Conservation (phyloP, 768 basidiomycete species). For the Sistotremastrum suecicum region DNA sequence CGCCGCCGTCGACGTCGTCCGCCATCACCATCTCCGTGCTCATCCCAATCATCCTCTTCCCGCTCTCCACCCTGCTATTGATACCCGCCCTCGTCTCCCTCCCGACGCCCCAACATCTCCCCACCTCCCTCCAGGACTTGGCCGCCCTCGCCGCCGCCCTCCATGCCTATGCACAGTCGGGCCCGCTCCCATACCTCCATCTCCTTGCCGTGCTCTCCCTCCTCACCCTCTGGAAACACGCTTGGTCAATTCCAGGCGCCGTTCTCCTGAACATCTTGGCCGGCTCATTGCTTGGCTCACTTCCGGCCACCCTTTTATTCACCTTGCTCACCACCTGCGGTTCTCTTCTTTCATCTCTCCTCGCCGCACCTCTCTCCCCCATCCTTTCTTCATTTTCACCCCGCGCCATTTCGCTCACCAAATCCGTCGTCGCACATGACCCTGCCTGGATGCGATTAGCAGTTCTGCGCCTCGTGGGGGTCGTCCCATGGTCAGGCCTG, state of each 20-base stretch:
- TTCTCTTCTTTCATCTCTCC: constrained; percentile 65
- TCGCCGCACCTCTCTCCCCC: constrained; percentile 75
- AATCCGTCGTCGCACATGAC: constrained; percentile 3
- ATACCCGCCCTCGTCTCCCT: constrained; percentile 35
- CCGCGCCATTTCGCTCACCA: constrained; percentile 40
- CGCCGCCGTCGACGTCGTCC: not conserved
- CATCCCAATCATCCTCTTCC: constrained; percentile 54
- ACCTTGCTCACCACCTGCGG: constrained; percentile 80
- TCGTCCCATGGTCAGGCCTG: constrained; percentile 95
- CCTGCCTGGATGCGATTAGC: constrained; percentile 73
- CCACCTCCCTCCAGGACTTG: constrained; percentile 59
- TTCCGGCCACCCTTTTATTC: constrained; percentile 67
- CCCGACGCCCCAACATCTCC: constrained; percentile 65
- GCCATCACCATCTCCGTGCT: constrained; percentile 34
- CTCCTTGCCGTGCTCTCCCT: constrained; percentile 73
- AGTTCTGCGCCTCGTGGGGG: constrained; percentile 77
- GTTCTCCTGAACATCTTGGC: constrained; percentile 81
- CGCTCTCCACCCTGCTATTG: constrained; percentile 46
- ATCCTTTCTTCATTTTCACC: constrained; percentile 73
- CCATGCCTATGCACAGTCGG: constrained; percentile 65
- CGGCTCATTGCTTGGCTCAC: constrained; percentile 74
- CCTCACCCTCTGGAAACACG: constrained; percentile 88
- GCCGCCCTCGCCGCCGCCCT: constrained; percentile 63
- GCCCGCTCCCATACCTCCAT: constrained; percentile 48
- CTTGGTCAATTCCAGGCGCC: constrained; percentile 93